Conservation (phyloP, 75 land plant species). For the Azolla pinnata region DNA sequence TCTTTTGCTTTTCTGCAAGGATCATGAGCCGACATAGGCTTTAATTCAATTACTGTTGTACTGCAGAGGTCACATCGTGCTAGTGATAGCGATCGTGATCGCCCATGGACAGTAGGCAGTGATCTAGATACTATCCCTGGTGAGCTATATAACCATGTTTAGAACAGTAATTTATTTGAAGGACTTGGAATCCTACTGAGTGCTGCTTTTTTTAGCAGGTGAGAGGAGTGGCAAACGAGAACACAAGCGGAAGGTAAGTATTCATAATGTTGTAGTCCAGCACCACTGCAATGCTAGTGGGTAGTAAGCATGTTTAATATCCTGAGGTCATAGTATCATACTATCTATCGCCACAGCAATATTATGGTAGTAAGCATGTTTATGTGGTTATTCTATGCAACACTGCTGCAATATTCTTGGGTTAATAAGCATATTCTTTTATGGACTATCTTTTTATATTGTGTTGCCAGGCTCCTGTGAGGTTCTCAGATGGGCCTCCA, state of each 20-base stretch:
- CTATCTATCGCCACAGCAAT: too few relatives aligned
- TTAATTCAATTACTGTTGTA: too few relatives aligned
- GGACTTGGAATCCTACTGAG: background rate
- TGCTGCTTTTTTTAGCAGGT: conserved; percentile 40
- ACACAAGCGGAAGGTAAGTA: conserved; percentile 78
- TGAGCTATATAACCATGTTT: too few relatives aligned
- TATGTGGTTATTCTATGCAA: too few relatives aligned
- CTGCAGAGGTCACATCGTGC: conserved; percentile 53
- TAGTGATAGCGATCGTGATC: conserved; percentile 49
- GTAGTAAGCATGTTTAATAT: too few relatives aligned
- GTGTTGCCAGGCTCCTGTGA: conserved; percentile 52
- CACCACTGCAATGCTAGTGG: too few relatives aligned
- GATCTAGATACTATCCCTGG: conserved; percentile 65
- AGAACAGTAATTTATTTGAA: background rate
- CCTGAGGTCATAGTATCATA: too few relatives aligned
- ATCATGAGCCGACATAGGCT: too few relatives aligned
- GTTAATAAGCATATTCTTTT: background rate
- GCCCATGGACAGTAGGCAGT: conserved; percentile 18
- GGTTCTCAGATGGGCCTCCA: conserved; percentile 64
- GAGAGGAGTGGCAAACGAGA: conserved; percentile 80
- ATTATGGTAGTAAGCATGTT: background rate
- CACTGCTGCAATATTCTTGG: background rate
- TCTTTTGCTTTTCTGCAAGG: too few relatives aligned
- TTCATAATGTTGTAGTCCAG: background rate
- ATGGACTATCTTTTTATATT: background rate